A percentile compares a stretch with the other conserved stretches of the same genome.
phyloP scores from a whole-genome alignment of 441 rosid genomes.

The Capsella rubella region DNA sequence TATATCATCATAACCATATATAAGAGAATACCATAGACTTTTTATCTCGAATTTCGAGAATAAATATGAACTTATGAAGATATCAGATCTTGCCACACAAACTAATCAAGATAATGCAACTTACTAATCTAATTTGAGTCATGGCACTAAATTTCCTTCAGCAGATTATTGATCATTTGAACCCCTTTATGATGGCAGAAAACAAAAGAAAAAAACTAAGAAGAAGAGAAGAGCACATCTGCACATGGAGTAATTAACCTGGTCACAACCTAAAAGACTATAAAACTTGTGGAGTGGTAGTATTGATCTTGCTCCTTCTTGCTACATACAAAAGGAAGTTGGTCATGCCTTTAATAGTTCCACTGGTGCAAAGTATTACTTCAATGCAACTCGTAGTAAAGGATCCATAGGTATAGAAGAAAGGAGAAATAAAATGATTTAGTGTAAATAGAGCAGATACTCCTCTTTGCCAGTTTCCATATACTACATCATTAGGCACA shows the following conservation, averaged over 20 bases:
- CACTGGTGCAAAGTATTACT: slow-evolving; percentile 56
- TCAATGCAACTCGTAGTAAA: slow-evolving; percentile 50
- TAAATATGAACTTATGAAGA: background rate
- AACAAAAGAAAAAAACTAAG: background rate
- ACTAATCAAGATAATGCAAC: background rate
- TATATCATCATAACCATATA: background rate
- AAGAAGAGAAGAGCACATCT: slow-evolving; percentile 19
- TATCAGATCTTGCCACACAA: background rate
- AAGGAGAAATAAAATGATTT: background rate
- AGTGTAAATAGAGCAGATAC: background rate
- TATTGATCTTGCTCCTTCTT: slow-evolving; percentile 64
- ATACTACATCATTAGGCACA: too few relatives aligned
- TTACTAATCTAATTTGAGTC: background rate
- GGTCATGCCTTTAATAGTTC: slow-evolving; percentile 53
- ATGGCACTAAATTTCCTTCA: background rate
- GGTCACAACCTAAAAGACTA: slow-evolving; percentile 21
- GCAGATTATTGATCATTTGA: slow-evolving; percentile 1
- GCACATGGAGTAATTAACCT: slow-evolving; percentile 18
- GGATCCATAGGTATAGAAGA: background rate
- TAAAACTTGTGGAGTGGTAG: slow-evolving; percentile 49
- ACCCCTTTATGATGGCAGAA: background rate
- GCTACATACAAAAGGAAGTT: slow-evolving; percentile 57
- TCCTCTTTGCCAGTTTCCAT: background rate
- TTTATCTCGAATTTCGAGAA: background rate
- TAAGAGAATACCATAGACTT: background rate